phyloP scores from a whole-genome alignment of 106 monocot genomes.

The Vanilla planifolia region DNA sequence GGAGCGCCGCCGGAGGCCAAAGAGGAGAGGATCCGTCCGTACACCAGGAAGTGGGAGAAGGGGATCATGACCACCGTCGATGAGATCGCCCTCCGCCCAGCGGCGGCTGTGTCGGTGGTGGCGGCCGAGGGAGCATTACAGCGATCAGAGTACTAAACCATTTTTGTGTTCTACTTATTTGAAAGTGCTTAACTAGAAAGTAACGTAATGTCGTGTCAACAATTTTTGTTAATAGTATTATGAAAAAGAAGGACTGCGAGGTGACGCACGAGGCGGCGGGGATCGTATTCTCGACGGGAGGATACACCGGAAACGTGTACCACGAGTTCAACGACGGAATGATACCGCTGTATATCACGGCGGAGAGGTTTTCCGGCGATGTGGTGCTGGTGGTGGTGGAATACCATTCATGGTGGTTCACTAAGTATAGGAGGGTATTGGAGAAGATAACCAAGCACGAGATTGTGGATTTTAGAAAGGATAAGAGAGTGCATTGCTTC shows the following conservation, averaged over 20 bases:
- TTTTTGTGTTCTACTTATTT: no score
- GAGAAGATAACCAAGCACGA: slow-evolving; percentile 47
- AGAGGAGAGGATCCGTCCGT: slow-evolving; percentile 42
- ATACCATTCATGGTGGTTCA: slow-evolving; percentile 74
- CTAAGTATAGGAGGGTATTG: slow-evolving; percentile 32
- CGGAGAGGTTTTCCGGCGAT: slow-evolving; percentile 49
- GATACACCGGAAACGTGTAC: slow-evolving; percentile 97
- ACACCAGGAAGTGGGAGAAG: slow-evolving; percentile 61
- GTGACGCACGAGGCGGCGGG: slow-evolving; percentile 65
- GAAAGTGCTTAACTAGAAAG: no score
- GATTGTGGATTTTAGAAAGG: slow-evolving; percentile 48
- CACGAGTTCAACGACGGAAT: slow-evolving; percentile 70
- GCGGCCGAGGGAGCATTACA: not conserved
- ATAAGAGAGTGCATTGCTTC: slow-evolving; percentile 79
- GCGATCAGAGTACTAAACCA: no score
- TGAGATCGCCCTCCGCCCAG: slow-evolving; percentile 25
- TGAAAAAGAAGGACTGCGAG: no score
- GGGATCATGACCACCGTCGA: slow-evolving; percentile 38
- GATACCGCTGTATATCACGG: slow-evolving; percentile 67
- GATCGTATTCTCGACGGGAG: slow-evolving; percentile 82
- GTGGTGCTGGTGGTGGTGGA: slow-evolving; percentile 70
- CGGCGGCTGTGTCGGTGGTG: not conserved
- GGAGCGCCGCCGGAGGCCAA: not conserved
- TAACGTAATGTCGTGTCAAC: no score
- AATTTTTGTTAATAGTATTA: no score